phyloP scores from a whole-genome alignment of 768 basidiomycete genomes.

The Panaeolus papilionaceus region DNA sequence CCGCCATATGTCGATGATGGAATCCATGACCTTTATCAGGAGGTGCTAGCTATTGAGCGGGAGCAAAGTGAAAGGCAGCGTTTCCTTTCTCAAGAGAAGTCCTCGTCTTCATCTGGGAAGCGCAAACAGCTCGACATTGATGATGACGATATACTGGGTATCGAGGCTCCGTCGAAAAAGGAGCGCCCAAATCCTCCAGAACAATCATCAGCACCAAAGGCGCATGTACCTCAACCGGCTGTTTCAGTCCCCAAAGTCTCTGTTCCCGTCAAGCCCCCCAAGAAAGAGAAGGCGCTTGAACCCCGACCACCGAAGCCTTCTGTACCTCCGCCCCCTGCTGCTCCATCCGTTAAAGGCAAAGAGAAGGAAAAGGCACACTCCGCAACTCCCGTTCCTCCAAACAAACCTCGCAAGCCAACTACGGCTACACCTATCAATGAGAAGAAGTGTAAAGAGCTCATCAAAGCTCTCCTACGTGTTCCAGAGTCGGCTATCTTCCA shows the following conservation, averaged over 20 bases:
- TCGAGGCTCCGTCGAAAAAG: slow-evolving; percentile 70
- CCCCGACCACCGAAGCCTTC: slow-evolving; percentile 21
- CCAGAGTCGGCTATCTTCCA: slow-evolving; percentile 78
- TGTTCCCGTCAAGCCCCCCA: slow-evolving; percentile 42
- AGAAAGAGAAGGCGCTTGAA: slow-evolving; percentile 50
- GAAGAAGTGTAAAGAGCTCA: slow-evolving; percentile 81
- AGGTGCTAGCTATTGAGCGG: slow-evolving; percentile 81
- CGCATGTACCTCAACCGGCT: slow-evolving; percentile 21
- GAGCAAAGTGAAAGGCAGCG: slow-evolving; percentile 62
- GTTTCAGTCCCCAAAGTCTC: slow-evolving; percentile 28
- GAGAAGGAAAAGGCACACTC: slow-evolving; percentile 59
- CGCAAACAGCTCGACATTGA: slow-evolving; percentile 58
- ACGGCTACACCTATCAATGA: slow-evolving; percentile 68
- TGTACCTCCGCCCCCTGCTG: slow-evolving; percentile 33
- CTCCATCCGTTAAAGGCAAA: slow-evolving; percentile 71
- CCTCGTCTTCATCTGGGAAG: slow-evolving; percentile 50
- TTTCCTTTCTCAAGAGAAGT: slow-evolving; percentile 48
- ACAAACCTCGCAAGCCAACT: slow-evolving; percentile 44
- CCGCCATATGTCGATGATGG: slow-evolving; percentile 80
- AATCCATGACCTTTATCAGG: slow-evolving; percentile 81
- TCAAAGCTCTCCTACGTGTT: slow-evolving; percentile 63
- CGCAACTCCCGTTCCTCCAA: slow-evolving; percentile 36
- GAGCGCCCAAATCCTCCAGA: slow-evolving; percentile 51
- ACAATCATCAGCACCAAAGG: slow-evolving; percentile 32
- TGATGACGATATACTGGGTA: slow-evolving; percentile 69